A percentile compares a stretch with the other conserved stretches of the same genome.
Conservation (phyloP, 495 filamentous ascomycete genomes). For the Tuber calosporum region DNA sequence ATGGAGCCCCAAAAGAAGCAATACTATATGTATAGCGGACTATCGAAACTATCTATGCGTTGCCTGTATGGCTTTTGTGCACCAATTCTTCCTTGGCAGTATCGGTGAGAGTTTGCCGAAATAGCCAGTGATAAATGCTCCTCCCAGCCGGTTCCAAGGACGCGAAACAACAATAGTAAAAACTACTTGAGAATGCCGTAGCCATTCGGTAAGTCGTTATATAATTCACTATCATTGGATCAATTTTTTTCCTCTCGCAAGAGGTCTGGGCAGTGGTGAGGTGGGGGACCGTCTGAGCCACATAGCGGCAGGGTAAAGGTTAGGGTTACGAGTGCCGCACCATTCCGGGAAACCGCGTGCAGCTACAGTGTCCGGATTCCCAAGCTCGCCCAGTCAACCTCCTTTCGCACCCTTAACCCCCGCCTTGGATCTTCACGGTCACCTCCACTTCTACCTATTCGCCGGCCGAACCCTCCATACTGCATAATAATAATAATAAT, state of each 20-base stretch:
- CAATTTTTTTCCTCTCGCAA: background rate
- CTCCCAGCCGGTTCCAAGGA: background rate
- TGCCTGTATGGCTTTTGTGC: background rate
- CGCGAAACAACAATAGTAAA: background rate
- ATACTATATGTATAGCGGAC: background rate
- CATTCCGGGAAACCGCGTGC: background rate
- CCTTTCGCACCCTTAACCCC: background rate
- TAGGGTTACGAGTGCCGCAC: background rate
- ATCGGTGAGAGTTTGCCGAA: background rate
- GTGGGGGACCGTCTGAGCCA: background rate
- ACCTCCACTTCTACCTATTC: conserved; percentile 7
- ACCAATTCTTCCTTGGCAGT: background rate
- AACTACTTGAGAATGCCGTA: background rate
- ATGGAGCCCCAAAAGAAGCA: background rate
- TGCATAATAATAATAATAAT: background rate
- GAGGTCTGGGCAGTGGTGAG: background rate
- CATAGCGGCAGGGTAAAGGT: background rate
- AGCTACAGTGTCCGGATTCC: background rate
- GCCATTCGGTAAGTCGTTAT: background rate
- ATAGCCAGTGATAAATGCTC: background rate
- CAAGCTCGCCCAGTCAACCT: background rate
- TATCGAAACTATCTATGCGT: background rate
- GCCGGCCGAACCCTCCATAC: conserved; percentile 13
- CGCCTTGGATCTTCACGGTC: background rate
- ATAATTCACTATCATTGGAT: background rate